Evolutionary conservation across 805 yeast species (phyloP).

Genomic region (Priceomyces melissophilus): DNA sequence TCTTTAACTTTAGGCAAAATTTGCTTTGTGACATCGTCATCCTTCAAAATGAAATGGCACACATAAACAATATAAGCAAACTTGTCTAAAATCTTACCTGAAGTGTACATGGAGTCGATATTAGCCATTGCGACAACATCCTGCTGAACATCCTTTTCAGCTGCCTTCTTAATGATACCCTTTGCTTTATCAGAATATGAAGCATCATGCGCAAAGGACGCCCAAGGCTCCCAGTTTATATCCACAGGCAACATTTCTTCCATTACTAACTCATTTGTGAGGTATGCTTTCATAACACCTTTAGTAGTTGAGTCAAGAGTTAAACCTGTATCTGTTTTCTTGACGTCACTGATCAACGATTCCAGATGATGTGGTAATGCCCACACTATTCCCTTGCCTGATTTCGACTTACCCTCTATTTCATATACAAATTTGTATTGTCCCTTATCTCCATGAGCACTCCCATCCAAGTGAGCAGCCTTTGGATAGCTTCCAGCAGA

Average conservation of each 20-base stretch:
- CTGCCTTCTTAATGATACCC: conserved; percentile 42
- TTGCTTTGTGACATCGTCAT: conserved; percentile 46
- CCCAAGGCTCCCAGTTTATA: conserved; percentile 55
- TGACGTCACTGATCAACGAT: conserved; percentile 28
- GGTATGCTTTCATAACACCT: conserved; percentile 45
- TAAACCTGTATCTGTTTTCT: conserved; percentile 27
- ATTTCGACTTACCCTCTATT: conserved; percentile 21
- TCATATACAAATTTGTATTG: conserved; percentile 28
- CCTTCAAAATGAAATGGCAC: conserved; percentile 61
- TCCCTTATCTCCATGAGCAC: conserved; percentile 19
- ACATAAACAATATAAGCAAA: conserved; percentile 83
- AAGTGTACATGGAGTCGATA: conserved; percentile 81
- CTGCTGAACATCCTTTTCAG: conserved; percentile 49
- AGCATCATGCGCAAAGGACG: conserved; percentile 27
- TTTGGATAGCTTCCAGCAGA: conserved; percentile 31
- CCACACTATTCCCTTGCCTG: conserved; percentile 39
- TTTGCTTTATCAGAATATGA: conserved; percentile 29
- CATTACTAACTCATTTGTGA: conserved; percentile 39
- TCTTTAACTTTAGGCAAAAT: conserved; percentile 57
- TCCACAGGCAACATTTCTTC: conserved; percentile 40
- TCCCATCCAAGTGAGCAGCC: conserved; percentile 14
- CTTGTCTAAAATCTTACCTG: conserved; percentile 86
- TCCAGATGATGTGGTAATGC: conserved; percentile 51
- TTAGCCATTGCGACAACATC: conserved; percentile 59
- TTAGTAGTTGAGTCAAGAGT: conserved; percentile 48